Conservation (phyloP, 2,329 filamentous ascomycete genomes). For the Talaromyces verruculosus region DNA sequence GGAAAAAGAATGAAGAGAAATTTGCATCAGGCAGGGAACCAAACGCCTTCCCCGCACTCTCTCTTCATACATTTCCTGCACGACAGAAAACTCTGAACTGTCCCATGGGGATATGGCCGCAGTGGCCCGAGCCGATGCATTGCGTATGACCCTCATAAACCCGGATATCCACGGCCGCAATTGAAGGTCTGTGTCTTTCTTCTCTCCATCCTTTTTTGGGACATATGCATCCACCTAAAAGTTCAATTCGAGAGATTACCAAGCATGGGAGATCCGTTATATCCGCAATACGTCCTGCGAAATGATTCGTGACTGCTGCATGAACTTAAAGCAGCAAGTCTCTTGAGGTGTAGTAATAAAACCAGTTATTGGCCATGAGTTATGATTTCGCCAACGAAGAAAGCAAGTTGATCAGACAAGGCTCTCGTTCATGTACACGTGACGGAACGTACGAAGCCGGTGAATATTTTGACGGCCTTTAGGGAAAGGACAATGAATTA, state of each 20-base stretch:
- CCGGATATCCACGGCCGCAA: not conserved
- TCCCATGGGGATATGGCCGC: not conserved
- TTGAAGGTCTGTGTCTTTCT: not conserved
- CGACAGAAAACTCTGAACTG: not conserved
- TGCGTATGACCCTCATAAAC: not conserved
- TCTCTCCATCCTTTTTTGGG: not conserved
- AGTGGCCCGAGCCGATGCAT: not conserved
- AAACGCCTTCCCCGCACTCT: not conserved
- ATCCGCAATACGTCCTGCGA: not conserved
- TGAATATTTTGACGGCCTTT: not conserved
- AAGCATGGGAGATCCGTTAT: not conserved
- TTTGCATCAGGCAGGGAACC: not conserved
- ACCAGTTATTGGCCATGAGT: not conserved
- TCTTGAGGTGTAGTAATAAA: not conserved
- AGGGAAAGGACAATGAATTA: not conserved
- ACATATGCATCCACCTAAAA: not conserved
- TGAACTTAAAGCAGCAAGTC: not conserved
- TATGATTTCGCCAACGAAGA: not conserved
- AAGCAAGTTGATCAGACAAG: not conserved
- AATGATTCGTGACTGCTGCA: not conserved
- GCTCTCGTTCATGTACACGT: not conserved
- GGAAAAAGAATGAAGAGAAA: not conserved
- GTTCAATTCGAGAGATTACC: not conserved
- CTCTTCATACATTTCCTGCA: not conserved
- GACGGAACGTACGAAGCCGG: not conserved